These are phyloP conservation scores for Penicillium coffeae DNA, from an alignment of 495 filamentous ascomycete species.

Conservation along the genomic window DNA sequence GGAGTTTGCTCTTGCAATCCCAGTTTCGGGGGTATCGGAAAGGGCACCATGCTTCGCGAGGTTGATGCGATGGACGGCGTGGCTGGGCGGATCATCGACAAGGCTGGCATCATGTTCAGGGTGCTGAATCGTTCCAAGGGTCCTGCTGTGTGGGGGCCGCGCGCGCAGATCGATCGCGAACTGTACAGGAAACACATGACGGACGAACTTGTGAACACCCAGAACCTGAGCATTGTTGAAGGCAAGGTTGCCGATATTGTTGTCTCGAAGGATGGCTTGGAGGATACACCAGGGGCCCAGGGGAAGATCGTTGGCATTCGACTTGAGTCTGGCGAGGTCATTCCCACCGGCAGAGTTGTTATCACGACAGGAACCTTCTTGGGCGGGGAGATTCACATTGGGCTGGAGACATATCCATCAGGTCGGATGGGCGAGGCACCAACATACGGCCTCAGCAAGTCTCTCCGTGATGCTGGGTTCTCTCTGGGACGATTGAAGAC, in stretches of 20 bases:
- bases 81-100: slow-evolving; percentile 85
- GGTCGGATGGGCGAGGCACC: slow-evolving; percentile 94
- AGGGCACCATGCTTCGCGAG: slow-evolving; percentile 93
- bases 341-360: slow-evolving; percentile 75
- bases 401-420: slow-evolving; percentile 75
- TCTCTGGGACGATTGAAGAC: slow-evolving; percentile 90
- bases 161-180: slow-evolving; percentile 91
- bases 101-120: slow-evolving; percentile 87
- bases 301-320: slow-evolving; percentile 80
- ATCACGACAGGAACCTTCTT: slow-evolving; percentile 97
- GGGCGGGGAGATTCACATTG: slow-evolving; percentile 95
- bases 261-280: slow-evolving; percentile 47
- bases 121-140: slow-evolving; percentile 86
- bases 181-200: slow-evolving; percentile 91
- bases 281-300: slow-evolving; percentile 49
- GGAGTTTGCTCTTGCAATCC: slow-evolving; percentile 98
- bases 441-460: slow-evolving; percentile 90
- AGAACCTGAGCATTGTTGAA: slow-evolving; percentile 72
- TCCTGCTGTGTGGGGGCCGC: slow-evolving; percentile 92
- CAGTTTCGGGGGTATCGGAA: slow-evolving; percentile 96
- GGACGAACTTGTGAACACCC: slow-evolving; percentile 73
- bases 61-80: slow-evolving; percentile 94
- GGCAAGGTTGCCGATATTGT: slow-evolving; percentile 93
- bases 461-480: slow-evolving; percentile 84
- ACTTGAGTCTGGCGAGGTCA: slow-evolving; percentile 82